phyloP scores from a whole-genome alignment of 352 stramenopile genomes.

The Phytophthora hybrid region DNA sequence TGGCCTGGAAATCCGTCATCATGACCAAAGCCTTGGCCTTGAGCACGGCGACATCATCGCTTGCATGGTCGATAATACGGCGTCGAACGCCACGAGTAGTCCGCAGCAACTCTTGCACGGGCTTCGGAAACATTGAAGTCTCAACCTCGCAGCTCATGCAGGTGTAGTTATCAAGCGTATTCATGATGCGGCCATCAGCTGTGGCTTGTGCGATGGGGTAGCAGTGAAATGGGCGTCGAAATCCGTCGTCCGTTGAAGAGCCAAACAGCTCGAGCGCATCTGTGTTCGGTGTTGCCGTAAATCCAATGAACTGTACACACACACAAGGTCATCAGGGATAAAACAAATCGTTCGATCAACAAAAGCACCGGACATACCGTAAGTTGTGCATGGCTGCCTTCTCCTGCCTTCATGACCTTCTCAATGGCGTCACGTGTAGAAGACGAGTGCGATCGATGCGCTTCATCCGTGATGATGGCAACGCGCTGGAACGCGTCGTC shows the following conservation, averaged over 20 bases:
- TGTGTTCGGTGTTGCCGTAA: constrained; percentile 78
- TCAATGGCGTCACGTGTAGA: constrained; percentile 76
- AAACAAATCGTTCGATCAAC: neutral
- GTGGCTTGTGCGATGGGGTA: constrained; percentile 76
- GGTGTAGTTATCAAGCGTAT: constrained; percentile 73
- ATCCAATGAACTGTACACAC: constrained; percentile 75
- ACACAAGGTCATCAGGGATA: neutral
- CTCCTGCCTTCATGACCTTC: constrained; percentile 62
- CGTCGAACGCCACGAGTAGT: constrained; percentile 39
- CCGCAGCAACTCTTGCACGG: constrained; percentile 46
- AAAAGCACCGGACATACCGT: constrained; percentile 39
- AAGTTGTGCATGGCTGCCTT: constrained; percentile 46
- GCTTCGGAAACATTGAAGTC: constrained; percentile 56
- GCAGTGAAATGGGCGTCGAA: constrained; percentile 67
- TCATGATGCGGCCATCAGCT: constrained; percentile 61
- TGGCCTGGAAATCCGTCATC: constrained; percentile 73
- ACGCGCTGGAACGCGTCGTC: constrained; percentile 57
- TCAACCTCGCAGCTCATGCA: constrained; percentile 65
- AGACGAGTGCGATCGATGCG: constrained; percentile 78
- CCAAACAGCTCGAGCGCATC: constrained; percentile 82
- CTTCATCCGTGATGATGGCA: constrained; percentile 87
- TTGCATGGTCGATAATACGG: constrained; percentile 69
- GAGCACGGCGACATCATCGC: constrained; percentile 62
- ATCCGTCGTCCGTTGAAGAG: constrained; percentile 17
- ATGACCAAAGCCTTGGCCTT: constrained; percentile 78